Conservation (phyloP, 2,329 filamentous ascomycete genomes). For the Ophiostoma sp. region DNA sequence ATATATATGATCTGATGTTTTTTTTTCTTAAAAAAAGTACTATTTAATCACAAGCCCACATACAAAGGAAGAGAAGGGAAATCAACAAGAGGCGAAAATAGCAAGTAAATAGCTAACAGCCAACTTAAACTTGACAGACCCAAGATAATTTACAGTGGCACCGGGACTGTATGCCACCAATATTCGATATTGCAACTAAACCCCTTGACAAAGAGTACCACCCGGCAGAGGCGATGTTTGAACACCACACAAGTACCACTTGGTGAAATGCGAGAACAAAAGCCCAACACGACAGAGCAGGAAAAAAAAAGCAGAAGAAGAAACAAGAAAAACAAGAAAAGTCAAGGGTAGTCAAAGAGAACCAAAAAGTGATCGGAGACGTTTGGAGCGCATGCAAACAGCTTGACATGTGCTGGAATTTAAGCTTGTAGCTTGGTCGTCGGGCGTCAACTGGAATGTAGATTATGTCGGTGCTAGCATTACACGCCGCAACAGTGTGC, state of each 20-base stretch:
- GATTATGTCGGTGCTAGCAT: neutral
- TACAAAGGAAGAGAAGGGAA: neutral
- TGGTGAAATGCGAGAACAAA: neutral
- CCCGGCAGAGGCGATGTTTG: neutral
- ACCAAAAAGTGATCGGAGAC: neutral
- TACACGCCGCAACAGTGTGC: neutral
- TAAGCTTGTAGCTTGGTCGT: neutral
- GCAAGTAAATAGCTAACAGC: neutral
- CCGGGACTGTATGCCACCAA: neutral
- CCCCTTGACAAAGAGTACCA: neutral
- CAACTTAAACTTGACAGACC: neutral
- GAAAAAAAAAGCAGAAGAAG: neutral
- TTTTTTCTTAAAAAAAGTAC: too few relatives aligned
- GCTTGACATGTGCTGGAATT: neutral
- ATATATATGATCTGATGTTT: too few relatives aligned
- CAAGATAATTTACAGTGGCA: neutral
- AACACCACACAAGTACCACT: neutral
- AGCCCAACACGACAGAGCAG: neutral
- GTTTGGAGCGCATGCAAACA: neutral
- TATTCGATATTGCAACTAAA: neutral
- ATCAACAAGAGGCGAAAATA: neutral
- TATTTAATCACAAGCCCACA: too few relatives aligned
- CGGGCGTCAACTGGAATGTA: neutral
- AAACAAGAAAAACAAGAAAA: neutral
- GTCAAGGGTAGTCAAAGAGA: neutral